Evolutionary conservation across 108 stramenopile species (phyloP).

Genomic region (Nitzschia palea): DNA sequence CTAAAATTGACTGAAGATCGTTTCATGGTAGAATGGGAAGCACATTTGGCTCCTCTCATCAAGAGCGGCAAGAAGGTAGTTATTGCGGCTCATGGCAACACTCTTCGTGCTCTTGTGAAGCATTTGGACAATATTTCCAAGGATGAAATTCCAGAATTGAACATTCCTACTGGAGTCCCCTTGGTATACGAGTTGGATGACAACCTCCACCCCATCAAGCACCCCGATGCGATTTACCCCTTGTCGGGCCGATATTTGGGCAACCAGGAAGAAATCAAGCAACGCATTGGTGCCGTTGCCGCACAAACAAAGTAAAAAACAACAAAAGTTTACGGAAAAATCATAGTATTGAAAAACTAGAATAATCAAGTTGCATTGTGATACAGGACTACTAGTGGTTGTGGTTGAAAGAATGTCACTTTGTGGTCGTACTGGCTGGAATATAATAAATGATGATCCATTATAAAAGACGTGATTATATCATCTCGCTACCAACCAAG

Average conservation of each 20-base stretch:
- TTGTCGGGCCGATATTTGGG: slow-evolving; percentile 89
- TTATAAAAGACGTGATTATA: too few relatives aligned
- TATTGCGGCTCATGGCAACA: slow-evolving; percentile 99
- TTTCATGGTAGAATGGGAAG: slow-evolving; percentile 93
- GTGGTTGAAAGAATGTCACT: too few relatives aligned
- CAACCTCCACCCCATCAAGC: slow-evolving; percentile 86
- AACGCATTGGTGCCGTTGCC: slow-evolving; percentile 89
- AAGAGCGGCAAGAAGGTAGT: slow-evolving; percentile 91
- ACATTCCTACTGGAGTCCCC: slow-evolving; percentile 98
- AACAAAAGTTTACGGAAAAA: too few relatives aligned
- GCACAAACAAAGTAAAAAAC: slow-evolving; percentile 90
- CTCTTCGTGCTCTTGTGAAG: slow-evolving; percentile 97
- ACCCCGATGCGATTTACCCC: slow-evolving; percentile 85
- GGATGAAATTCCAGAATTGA: slow-evolving; percentile 92
- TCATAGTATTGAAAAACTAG: too few relatives aligned
- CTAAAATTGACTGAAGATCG: slow-evolving; percentile 91
- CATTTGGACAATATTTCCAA: slow-evolving; percentile 95
- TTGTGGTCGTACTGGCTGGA: too few relatives aligned
- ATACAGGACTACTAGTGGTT: too few relatives aligned
- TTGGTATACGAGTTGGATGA: slow-evolving; percentile 92
- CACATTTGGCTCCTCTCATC: slow-evolving; percentile 85
- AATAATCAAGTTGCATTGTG: too few relatives aligned
- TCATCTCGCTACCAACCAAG: slow-evolving; percentile 1
- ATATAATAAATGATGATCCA: too few relatives aligned
- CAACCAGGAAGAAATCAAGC: slow-evolving; percentile 79